A percentile compares a stretch with the other conserved stretches of the same genome.
phyloP scores from a whole-genome alignment of 768 basidiomycete genomes.

The Dentipellis fragilis region DNA sequence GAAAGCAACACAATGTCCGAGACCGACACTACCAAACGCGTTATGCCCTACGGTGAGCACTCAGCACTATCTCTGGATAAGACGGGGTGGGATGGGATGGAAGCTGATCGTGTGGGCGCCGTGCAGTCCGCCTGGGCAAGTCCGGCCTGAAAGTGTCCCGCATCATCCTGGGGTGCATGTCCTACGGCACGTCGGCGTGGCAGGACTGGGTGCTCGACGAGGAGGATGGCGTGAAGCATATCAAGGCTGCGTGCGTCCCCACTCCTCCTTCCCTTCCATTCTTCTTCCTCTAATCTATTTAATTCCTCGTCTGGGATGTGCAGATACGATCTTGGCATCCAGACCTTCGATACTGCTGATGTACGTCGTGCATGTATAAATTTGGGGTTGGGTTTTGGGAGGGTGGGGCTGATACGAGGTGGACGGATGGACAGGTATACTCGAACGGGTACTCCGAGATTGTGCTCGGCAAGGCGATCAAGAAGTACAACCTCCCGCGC shows the following conservation, averaged over 20 bases:
- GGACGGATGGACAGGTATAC: no score
- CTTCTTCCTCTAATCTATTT: background rate
- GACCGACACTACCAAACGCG: no score
- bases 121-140: constrained; percentile 32
- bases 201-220: constrained; percentile 42
- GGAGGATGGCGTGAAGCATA: constrained; percentile 33
- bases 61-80: no score
- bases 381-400: no score
- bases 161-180: constrained; percentile 41
- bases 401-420: no score
- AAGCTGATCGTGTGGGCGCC: no score
- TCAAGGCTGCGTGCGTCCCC: constrained; percentile 40
- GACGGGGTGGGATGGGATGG: no score
- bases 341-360: constrained; percentile 20
- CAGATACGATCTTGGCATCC: constrained; percentile 17
- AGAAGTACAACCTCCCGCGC: constrained; percentile 51
- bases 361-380: no score
- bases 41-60: no score
- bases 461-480: constrained; percentile 65
- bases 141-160: constrained; percentile 42
- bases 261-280: background rate
- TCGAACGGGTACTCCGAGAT: constrained; percentile 58
- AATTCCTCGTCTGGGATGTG: background rate
- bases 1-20: no score
- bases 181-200: constrained; percentile 38